Base-by-base conservation (phyloP, 306 rosid genomes). In the Mimosa pudica region DNA sequence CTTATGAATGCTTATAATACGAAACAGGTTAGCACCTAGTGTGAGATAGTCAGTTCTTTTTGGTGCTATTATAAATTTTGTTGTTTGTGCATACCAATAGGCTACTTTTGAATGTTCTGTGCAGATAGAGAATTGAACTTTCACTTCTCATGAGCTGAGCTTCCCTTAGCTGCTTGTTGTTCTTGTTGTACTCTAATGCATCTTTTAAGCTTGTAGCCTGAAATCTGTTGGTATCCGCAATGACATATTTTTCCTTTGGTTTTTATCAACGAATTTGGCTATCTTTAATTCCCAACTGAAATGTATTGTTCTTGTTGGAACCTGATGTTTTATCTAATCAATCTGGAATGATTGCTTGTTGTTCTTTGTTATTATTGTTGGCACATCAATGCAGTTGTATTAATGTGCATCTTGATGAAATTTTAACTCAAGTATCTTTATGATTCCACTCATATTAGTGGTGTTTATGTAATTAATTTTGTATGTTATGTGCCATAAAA, bases 1-100 rank as follows among this genome's bases (percentile, higher is more conserved):
- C 82, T 81, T 14, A 83, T 90, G 80, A 90, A 84, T 61, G 90
- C 92, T 49, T 92, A 90, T 82, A 85, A 88, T 67, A 92, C 86
- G 68, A 88, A 85, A 76, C 88, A 87, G 94, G 97, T 87, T 62
- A 70, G 78, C 60, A 70, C 8, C 62, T 7, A 32, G 14, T 35
- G 11, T 47, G 13, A 24, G 48, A 78, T 63, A 54, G 77, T 79
- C 48, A 62, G 70, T 69, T 67, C 35, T 70, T 7, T 77, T 16
- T 66, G 78, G 54, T 12, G 69, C 74, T 71, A 67, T 74, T 51
- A 68, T 88, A 77, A 83, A 75, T 75, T 2, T 47, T 47, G 78
- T 67, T 77, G 71, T 65, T 60, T 77, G 82, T 89, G 64, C 57
- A 45, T 78, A 73, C 58, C 84, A 70, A 85, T 83, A 73, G 86